Evolutionary conservation across 805 yeast species (phyloP).

Genomic region (Monosporozyma yasuniensis): DNA sequence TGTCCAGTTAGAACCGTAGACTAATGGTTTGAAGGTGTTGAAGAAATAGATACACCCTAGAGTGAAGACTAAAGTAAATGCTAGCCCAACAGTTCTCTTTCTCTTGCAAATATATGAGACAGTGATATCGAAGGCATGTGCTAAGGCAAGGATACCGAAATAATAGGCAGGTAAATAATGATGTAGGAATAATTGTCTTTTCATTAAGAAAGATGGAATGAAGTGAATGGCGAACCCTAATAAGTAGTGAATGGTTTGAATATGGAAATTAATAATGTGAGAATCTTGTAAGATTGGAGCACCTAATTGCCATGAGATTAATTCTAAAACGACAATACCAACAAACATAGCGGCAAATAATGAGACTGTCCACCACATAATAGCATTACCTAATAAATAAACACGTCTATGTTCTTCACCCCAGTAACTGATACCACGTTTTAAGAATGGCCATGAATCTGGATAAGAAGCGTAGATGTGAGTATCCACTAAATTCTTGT

Average conservation of each 20-base stretch:
- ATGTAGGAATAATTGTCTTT: conserved; percentile 85
- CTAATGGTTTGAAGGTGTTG: conserved; percentile 57
- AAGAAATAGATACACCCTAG: conserved; percentile 46
- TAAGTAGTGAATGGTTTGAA: conserved; percentile 51
- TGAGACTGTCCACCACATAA: conserved; percentile 67
- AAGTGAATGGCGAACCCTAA: conserved; percentile 68
- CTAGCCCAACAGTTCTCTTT: conserved; percentile 38
- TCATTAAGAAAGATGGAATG: conserved; percentile 77
- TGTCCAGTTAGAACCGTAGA: conserved; percentile 79
- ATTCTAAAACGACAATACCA: conserved; percentile 35
- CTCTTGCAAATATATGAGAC: conserved; percentile 36
- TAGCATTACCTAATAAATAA: conserved; percentile 71
- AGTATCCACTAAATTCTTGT: conserved; percentile 56
- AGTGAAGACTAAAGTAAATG: conserved; percentile 40
- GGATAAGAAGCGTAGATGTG: conserved; percentile 71
- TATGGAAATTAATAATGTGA: conserved; percentile 54
- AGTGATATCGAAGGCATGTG: conserved; percentile 53
- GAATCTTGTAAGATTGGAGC: conserved; percentile 41
- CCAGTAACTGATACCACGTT: conserved; percentile 82
- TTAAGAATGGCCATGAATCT: conserved; percentile 61
- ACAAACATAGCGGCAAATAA: conserved; percentile 43
- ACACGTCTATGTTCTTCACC: conserved; percentile 44
- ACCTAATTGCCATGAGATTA: conserved; percentile 59
- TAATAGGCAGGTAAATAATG: conserved; percentile 90
- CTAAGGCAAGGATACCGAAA: conserved; percentile 71